Evolutionary conservation across 2,329 filamentous ascomycete genomes (phyloP), one percentile per base, ranked within the genome.

Genomic region (Camillea tinctor): DNA sequence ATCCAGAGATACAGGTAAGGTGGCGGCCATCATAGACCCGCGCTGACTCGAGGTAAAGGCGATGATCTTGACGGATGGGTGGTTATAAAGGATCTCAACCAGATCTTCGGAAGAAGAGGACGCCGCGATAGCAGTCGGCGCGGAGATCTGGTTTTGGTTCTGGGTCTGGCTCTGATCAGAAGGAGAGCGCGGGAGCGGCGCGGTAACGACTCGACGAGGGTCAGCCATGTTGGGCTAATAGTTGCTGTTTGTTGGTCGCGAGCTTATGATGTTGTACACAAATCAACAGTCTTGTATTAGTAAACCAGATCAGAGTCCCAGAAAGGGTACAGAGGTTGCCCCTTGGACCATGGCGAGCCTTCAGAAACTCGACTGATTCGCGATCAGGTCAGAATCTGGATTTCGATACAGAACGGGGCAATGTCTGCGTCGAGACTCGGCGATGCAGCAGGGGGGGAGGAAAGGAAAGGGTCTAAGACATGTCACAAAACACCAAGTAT

Each of bases 71-170:
- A 88, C 88, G 50, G 84, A 85, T 0, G 88, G 84, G 68, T 93
- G 90, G 59, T 84, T 86, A 72, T 91, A 95, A 4, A 96, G 82
- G 1, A 87, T 91, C 73, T 92, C 89, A 66, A 91, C 81, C 6
- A 77, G 66, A 9, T 75, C 73, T 52, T 73, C 72, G 49, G 67
- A 57, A 17, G 58, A 63, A 24, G 66, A 63, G 3, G 64, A 58
- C 8, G 63, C 22, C 8, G 63, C 22, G 22, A 60, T n/a, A 13
- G 64, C 52, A 21, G 63, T 26, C n/a, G 60, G 57, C n/a, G 19
- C 58, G 30, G 67, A 40, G 40, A 36, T 56, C 9, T 56, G 66
- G 55, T 9, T 30, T 11, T 30, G 26, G 7, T 30, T 30, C 26
- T 30, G 26, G 7, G 8, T 30, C 26, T 30, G 26, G 26, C 26